Conservation (phyloP, 345 rosid species). For the Cardamine resedifolia region DNA sequence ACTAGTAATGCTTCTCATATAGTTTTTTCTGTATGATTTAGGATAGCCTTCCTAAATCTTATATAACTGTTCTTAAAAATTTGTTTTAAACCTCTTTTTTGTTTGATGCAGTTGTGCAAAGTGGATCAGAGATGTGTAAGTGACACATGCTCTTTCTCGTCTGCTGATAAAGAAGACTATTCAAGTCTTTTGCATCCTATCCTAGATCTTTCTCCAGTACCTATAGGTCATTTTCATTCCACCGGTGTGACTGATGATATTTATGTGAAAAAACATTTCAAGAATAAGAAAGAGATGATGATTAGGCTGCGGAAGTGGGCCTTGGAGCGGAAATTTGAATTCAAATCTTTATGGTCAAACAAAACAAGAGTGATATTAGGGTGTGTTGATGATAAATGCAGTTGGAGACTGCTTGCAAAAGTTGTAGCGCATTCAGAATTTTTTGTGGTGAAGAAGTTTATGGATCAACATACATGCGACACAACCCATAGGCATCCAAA, state of each 20-base stretch:
- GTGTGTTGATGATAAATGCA: conserved; percentile 1
- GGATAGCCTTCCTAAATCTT: too few relatives aligned
- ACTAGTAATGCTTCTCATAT: too few relatives aligned
- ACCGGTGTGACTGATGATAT: not conserved
- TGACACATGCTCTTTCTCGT: too few relatives aligned
- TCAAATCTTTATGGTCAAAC: not conserved
- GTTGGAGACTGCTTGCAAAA: not conserved
- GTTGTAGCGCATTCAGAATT: not conserved
- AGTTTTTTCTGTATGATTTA: too few relatives aligned
- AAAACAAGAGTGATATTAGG: not conserved
- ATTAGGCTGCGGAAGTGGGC: not conserved
- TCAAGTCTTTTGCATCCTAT: not conserved
- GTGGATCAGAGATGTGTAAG: too few relatives aligned
- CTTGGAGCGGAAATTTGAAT: not conserved
- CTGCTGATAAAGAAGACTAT: too few relatives aligned
- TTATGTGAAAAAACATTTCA: too few relatives aligned
- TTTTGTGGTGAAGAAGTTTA: not conserved
- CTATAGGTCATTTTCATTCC: not conserved
- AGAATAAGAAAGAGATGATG: not conserved
- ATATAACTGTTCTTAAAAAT: too few relatives aligned
- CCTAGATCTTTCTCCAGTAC: not conserved
- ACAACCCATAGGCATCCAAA: not conserved
- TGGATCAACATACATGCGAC: conserved; percentile 1
- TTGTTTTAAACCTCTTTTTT: too few relatives aligned
- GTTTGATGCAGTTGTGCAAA: too few relatives aligned